Percentiles rank a stretch among this genome's conserved stretches.
Evolutionary conservation across 257 asterid species (phyloP).

Genomic region (Capsicum chinense): DNA sequence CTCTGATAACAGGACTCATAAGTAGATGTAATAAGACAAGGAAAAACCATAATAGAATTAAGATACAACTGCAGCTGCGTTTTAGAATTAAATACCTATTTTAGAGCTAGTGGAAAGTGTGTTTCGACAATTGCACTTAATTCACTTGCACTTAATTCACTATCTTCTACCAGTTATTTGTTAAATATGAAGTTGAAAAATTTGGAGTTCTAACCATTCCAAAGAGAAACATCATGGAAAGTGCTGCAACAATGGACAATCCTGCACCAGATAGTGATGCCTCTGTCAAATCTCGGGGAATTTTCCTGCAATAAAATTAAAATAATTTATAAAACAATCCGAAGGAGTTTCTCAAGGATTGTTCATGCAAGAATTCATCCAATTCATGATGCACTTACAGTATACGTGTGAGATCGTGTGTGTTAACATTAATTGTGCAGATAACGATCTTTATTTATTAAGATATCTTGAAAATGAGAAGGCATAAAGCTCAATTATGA

Average conservation of each 20-base stretch:
- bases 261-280: constrained; percentile 97
- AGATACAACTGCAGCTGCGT: not conserved
- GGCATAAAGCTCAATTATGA: not conserved
- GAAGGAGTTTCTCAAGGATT: not conserved
- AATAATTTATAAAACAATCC: not conserved
- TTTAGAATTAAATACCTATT: not conserved
- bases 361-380: not conserved
- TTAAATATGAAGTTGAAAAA: not conserved
- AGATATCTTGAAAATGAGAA: not conserved
- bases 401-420: not conserved
- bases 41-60: not conserved
- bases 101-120: not conserved
- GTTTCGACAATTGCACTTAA: constrained; percentile 8
- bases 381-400: not conserved
- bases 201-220: constrained; percentile 77
- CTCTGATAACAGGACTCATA: constrained; percentile 6
- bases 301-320: constrained; percentile 67
- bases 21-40: not conserved
- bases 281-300: constrained; percentile 86
- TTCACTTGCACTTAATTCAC: constrained; percentile 9
- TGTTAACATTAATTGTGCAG: not conserved
- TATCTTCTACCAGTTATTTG: constrained; percentile 1
- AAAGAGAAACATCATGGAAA: constrained; percentile 78
- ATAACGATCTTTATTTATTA: too few species aligned
- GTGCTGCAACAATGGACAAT: constrained; percentile 81